Base-by-base conservation (phyloP, 2,329 filamentous ascomycete genomes). In the Onygenales sp. region DNA sequence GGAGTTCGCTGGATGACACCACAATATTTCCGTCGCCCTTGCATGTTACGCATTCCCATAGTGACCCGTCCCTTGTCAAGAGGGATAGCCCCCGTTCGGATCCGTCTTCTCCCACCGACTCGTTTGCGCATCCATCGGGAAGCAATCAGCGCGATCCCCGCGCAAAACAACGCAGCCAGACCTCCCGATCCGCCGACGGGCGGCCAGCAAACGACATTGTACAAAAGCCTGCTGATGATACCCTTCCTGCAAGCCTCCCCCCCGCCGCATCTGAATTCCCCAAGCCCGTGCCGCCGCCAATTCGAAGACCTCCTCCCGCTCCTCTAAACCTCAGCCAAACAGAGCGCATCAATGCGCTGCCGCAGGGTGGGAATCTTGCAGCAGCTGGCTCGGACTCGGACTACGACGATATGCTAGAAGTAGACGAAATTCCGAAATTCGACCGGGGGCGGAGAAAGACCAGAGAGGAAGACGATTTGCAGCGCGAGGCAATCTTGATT, bases 221-320 rank as follows among this genome's bases (percentile, higher is more conserved):
- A 27, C 21, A 27, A 27, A 27, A 27, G 21, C 21, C 21, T 27
- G 21, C 5, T 27, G 21, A 21, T 43, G 33, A 5, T 13, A 27
- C 36, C 10, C 36, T 10, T 43, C 13, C 49, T 27, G 38, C 39
- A 35, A 43, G 27, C 32, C 27, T 32, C 9, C 46, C 0, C 2
- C 8, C 35, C 9, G 21, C 11, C 2, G 45, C n/a, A 2, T 8
- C 32, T 7, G 17, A 39, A 39, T 10, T 7, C 10, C 46, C 9
- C 35, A 71, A 75, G 7, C 72, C 73, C 5, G 74, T 78, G 8
- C 77, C 79, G 2, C 78, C 83, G 1, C 83, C 85, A 11, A 80
- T 81, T 49, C 81, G 91, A 55, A 96, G 95, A 68, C 82, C 85
- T 5, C 90, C 91, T 2, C 92, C 92, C 46, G 87, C 89, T 10